Evolutionary conservation across 257 asterid genomes (phyloP), one percentile per base, ranked within the genome.

Genomic region (Solanum chmielewskii): DNA sequence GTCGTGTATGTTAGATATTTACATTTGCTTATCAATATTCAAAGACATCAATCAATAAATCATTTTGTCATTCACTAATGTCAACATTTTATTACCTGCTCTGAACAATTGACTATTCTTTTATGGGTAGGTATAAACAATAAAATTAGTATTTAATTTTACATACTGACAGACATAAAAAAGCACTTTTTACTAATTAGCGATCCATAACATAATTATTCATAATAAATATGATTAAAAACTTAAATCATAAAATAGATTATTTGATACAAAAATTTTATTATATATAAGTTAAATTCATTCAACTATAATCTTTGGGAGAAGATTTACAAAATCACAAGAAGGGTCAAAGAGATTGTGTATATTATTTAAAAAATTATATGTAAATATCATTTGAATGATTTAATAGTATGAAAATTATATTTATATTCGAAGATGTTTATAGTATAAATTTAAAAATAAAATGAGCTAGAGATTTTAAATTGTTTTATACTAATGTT

Each of bases 11-110:
- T 71, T 9, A 25, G 25, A 76, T 77, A 85, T n/a, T 86, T 70
- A 47, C 86, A 49, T 68, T 33, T 35, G 56, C 83, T 60, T 66
- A 85, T 77, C 75, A 88, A 75, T 15, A 62, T 78, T 18, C 45
- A 76, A 47, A 81, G 7, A 3, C 62, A 64, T 9, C 86, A 66
- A 20, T 52, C 44, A 70, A n/a, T 37, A 49, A 39, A 87, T 13
- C 31, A 82, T 14, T 39, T 37, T 11, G 20, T 59, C 9, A 47
- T 66, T 83, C 91, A 70, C 52, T 75, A 83, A 81, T 59, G 85
- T 86, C 88, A 86, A 83, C 84, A 60, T 47, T 88, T 73, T 31
- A 56, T 82, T 83, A 86, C 83, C 87, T 86, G 52, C 86, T 86
- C 73, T 27, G 71, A 35, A 35, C 35, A 15, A 37, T 31, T 73